Evolutionary conservation across 495 filamentous ascomycete species (phyloP).

Genomic region (Immersiella caudata): DNA sequence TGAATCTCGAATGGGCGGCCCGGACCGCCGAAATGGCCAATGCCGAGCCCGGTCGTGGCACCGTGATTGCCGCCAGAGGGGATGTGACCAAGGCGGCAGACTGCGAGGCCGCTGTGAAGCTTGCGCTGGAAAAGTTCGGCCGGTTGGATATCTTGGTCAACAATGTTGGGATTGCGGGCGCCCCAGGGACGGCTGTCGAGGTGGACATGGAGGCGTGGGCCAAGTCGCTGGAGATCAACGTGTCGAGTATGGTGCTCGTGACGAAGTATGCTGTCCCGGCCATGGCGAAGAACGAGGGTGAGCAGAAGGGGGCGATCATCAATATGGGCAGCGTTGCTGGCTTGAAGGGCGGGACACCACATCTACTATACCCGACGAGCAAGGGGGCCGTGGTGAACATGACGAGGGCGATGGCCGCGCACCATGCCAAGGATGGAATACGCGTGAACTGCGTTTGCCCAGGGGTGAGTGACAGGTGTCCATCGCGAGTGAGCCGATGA

Average conservation of each 20-base stretch:
- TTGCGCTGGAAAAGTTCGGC: constrained; percentile 46
- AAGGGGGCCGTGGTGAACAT: constrained; percentile 64
- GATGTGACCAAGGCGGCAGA: constrained; percentile 55
- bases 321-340: constrained; percentile 63
- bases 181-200: constrained; percentile 55
- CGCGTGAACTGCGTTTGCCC: constrained; percentile 64
- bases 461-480: constrained; percentile 37
- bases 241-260: constrained; percentile 63
- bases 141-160: constrained; percentile 61
- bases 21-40: constrained; percentile 53
- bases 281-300: constrained; percentile 50
- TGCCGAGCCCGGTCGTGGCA: constrained; percentile 19
- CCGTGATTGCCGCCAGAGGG: constrained; percentile 41
- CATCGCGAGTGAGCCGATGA: background rate
- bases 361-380: constrained; percentile 62
- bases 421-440: constrained; percentile 57
- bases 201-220: constrained; percentile 59
- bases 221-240: constrained; percentile 57
- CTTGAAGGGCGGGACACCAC: constrained; percentile 58
- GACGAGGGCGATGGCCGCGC: constrained; percentile 61
- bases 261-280: constrained; percentile 55
- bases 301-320: constrained; percentile 50
- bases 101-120: constrained; percentile 46
- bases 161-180: constrained; percentile 59
- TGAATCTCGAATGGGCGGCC: constrained; percentile 48